Evolutionary conservation across 2,329 filamentous ascomycete genomes (phyloP).

Genomic region (Colletotrichum siamense): DNA sequence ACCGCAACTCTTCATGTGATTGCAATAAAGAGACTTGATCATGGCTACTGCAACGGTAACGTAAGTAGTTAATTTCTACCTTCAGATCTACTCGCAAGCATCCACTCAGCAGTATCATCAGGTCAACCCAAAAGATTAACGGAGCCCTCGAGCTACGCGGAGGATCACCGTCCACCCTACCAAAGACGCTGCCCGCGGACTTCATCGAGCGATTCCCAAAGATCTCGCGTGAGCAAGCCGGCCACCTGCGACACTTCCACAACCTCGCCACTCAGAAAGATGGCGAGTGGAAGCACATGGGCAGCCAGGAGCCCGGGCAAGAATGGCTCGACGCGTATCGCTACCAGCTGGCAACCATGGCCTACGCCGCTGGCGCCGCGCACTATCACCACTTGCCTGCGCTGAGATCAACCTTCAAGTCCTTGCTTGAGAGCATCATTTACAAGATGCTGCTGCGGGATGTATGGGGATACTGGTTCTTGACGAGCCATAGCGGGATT

Average conservation of each 20-base stretch:
- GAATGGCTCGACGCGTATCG: slow-evolving; percentile 41
- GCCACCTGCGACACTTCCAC: slow-evolving; percentile 41
- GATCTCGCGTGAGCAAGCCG: slow-evolving; percentile 29
- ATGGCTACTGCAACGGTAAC: background rate
- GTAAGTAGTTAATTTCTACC: background rate
- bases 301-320: slow-evolving; percentile 37
- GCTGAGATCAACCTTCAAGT: slow-evolving; percentile 37
- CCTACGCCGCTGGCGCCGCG: slow-evolving; percentile 38
- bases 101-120: background rate
- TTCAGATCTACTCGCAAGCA: background rate
- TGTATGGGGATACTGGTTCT: slow-evolving; percentile 49
- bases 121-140: background rate
- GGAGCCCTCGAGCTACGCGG: rapidly evolving
- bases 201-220: slow-evolving; percentile 18
- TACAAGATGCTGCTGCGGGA: slow-evolving; percentile 45
- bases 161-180: rapidly evolving
- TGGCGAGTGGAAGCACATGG: slow-evolving; percentile 37
- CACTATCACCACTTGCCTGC: slow-evolving; percentile 44
- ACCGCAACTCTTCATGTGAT: rapidly evolving
- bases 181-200: background rate
- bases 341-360: slow-evolving; percentile 46
- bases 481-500: slow-evolving; percentile 38
- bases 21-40: rapidly evolving
- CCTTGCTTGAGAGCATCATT: slow-evolving; percentile 38
- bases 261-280: slow-evolving; percentile 34